Evolutionary conservation across 768 basidiomycete species (phyloP).

Genomic region (Austroboletus eburneus): DNA sequence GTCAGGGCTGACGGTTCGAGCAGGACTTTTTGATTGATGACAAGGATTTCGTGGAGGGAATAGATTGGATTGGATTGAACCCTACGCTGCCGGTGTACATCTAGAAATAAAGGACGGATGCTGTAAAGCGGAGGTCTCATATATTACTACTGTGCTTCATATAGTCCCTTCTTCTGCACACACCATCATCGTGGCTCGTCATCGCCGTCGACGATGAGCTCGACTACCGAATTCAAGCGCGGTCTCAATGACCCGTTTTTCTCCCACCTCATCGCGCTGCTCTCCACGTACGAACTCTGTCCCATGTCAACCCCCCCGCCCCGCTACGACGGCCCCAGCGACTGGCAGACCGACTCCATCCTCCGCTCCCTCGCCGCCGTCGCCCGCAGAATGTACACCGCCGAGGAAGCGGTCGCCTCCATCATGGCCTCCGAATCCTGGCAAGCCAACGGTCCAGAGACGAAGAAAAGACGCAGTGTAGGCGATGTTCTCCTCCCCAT

Average conservation of each 20-base stretch:
- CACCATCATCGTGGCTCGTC: slow-evolving; percentile 8
- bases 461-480: slow-evolving; percentile 44
- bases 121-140: slow-evolving; percentile 23
- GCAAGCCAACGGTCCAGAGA: slow-evolving; percentile 35
- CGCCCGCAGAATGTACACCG: slow-evolving; percentile 51
- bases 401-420: slow-evolving; percentile 44
- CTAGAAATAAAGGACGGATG: slow-evolving; percentile 24
- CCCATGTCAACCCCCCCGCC: slow-evolving; percentile 48
- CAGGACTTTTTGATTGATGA: slow-evolving; percentile 87
- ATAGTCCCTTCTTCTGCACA: not conserved
- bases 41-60: slow-evolving; percentile 61
- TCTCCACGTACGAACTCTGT: slow-evolving; percentile 57
- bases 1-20: slow-evolving; percentile 5
- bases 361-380: slow-evolving; percentile 47
- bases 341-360: slow-evolving; percentile 59
- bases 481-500: slow-evolving; percentile 32
- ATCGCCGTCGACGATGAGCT: slow-evolving; percentile 30
- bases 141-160: not conserved
- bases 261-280: slow-evolving; percentile 52
- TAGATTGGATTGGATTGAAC: slow-evolving; percentile 71
- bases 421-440: slow-evolving; percentile 38
- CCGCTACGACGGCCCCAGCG: slow-evolving; percentile 50
- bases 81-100: slow-evolving; percentile 80
- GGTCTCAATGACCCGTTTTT: slow-evolving; percentile 38
- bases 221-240: slow-evolving; percentile 22